Base-by-base conservation (phyloP, 2,329 filamentous ascomycete species). In the Phialophora chinensis region DNA sequence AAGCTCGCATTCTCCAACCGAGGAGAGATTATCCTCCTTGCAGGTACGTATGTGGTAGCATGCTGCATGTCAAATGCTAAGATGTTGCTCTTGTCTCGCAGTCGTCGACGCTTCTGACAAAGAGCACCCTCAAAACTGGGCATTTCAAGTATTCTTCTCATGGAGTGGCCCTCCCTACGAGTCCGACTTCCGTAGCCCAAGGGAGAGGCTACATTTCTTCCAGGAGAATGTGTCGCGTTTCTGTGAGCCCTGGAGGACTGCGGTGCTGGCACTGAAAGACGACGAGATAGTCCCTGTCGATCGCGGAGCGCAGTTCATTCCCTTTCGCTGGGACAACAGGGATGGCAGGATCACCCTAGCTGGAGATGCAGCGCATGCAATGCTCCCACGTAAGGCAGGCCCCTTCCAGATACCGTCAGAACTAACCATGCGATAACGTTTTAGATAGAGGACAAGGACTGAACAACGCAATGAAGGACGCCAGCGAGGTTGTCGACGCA, bases 391-490 rank as follows among this genome's bases (percentile, higher is more conserved):
- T 79, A 72, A 71, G 74, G 65, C 17, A 29, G 10, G 7, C 20
- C 27, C 12, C 33, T 11, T 31, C 31, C 33, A 12, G 31, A 38
- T 3, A 60, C 17, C 11, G 31, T 25, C 33, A 25, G n/a, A 59
- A 56, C 35, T 49, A 12, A 60, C 44, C 38, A 42, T 42, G 47
- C 54, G 20, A 6, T 57, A 27, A n/a, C 11, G 5, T 29, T 53
- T 25, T n/a, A 58, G 42, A 78, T 68, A 77, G 80, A n/a, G 81
- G 80, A 0, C 81, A 83, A 69, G 80, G 80, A 4, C 76, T 81
- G 35, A 81, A 83, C 65, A 78, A 82, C 66, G 77, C 76, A 33
- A 78, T 83, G 47, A 72, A 72, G 0, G 81, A 82, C 60, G 79
- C 76, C 6, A 70, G 74, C 31, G 77, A 79, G 60, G 78, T 80